Evolutionary conservation across 345 rosid species (phyloP).

Genomic region (Sisymbrium irio): DNA sequence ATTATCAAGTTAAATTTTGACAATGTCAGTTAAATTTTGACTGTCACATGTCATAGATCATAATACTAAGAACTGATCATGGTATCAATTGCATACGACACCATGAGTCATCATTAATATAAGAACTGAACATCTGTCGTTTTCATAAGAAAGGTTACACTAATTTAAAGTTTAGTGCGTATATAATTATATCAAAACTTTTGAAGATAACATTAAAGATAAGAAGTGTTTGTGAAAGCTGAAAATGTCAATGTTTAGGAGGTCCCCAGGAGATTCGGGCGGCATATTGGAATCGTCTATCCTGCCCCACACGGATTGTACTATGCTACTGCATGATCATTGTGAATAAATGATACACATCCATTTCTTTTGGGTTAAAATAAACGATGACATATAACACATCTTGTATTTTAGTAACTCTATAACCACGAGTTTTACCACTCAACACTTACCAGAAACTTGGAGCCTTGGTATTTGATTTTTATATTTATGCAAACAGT

Average conservation of each 20-base stretch:
- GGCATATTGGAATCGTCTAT: slow-evolving; percentile 10
- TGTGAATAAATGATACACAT: not conserved
- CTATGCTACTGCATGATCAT: not conserved
- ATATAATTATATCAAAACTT: not conserved
- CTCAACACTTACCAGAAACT: too few species aligned
- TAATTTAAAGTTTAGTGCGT: not conserved
- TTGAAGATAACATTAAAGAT: slow-evolving; percentile 11
- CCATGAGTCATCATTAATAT: not conserved
- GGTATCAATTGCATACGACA: not conserved
- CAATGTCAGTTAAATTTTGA: too few species aligned
- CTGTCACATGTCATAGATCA: too few species aligned
- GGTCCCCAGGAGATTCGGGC: slow-evolving; percentile 17
- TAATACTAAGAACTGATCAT: not conserved
- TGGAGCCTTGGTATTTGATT: too few species aligned
- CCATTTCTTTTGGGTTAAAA: not conserved
- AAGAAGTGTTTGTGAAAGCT: not conserved
- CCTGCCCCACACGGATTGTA: slow-evolving; percentile 24
- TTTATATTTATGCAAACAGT: too few species aligned
- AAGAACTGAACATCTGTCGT: not conserved
- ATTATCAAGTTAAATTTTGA: too few species aligned
- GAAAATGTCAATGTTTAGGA: slow-evolving; percentile 10
- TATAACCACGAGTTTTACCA: not conserved
- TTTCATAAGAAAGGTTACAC: not conserved
- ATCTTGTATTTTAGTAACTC: not conserved
- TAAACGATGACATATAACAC: not conserved